Evolutionary conservation across 2,329 filamentous ascomycete species (phyloP).

Genomic region (Beauveria sp.): DNA sequence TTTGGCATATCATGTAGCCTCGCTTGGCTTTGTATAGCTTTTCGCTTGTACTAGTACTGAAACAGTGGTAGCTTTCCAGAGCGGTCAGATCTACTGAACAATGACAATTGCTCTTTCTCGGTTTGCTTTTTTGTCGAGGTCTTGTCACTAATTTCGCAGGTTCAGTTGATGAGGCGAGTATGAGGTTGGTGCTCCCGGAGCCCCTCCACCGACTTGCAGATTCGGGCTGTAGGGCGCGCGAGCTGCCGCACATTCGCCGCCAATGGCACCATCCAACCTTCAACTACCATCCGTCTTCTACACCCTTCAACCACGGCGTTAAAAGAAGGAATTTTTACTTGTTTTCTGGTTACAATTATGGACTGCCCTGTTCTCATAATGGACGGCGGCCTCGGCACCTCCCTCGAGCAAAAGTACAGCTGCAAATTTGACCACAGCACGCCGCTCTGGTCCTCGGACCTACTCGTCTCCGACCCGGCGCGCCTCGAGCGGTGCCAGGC

Average conservation of each 20-base stretch:
- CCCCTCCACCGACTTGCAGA: neutral
- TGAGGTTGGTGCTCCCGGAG: neutral
- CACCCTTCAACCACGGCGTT: neutral
- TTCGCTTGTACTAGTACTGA: neutral
- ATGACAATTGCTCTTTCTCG: too few species aligned
- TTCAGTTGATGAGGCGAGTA: neutral
- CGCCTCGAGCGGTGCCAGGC: constrained; percentile 48
- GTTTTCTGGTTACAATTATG: neutral
- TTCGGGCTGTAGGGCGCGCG: neutral
- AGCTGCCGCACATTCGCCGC: too few species aligned
- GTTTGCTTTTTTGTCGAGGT: too few species aligned
- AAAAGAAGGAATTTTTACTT: neutral
- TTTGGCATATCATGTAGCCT: neutral
- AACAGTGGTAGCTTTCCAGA: neutral
- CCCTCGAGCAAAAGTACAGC: constrained; percentile 51
- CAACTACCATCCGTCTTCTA: neutral
- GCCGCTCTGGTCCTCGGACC: constrained; percentile 62
- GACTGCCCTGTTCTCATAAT: constrained; percentile 39
- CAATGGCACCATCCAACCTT: neutral
- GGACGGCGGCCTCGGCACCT: constrained; percentile 62
- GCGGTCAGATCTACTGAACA: too few species aligned
- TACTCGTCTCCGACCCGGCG: constrained; percentile 46
- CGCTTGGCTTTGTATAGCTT: neutral
- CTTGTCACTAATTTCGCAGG: too few species aligned
- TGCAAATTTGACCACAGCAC: constrained; percentile 43